Evolutionary conservation across 2,329 filamentous ascomycete genomes (phyloP).

Genomic region (Arthrobotrys conoides): DNA sequence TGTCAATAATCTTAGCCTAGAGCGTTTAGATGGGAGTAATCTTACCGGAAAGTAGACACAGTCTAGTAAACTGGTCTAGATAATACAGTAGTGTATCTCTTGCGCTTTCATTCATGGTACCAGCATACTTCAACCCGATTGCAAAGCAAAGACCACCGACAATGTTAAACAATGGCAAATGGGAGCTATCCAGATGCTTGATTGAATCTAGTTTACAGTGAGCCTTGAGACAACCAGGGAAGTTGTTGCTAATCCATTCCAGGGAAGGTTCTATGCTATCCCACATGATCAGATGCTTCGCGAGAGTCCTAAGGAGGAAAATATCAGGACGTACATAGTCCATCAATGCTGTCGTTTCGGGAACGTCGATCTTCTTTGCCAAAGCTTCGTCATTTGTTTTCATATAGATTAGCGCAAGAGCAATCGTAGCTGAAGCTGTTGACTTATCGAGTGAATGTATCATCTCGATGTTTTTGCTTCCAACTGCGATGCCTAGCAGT

Average conservation of each 20-base stretch:
- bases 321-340: constrained; percentile 96
- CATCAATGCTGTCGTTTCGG: constrained; percentile 89
- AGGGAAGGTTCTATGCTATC: constrained; percentile 80
- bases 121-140: constrained; percentile 80
- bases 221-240: constrained; percentile 79
- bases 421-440: constrained; percentile 91
- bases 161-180: constrained; percentile 94
- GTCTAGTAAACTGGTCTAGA: constrained; percentile 86
- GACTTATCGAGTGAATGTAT: constrained; percentile 94
- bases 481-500: constrained; percentile 85
- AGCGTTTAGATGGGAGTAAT: background rate
- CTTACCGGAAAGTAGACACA: constrained; percentile 73
- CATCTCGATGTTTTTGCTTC: constrained; percentile 89
- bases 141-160: constrained; percentile 88
- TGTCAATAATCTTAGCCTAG: constrained; percentile 8
- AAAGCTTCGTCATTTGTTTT: constrained; percentile 91
- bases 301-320: constrained; percentile 87
- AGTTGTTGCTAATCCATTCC: constrained; percentile 80
- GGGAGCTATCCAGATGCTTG: constrained; percentile 78
- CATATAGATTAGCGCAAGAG: constrained; percentile 93
- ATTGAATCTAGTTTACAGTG: constrained; percentile 75
- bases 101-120: constrained; percentile 78
- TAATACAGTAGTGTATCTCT: constrained; percentile 87
- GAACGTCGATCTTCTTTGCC: constrained; percentile 92
- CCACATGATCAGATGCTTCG: constrained; percentile 95